These are phyloP conservation scores for Tetragonia tetragonoides DNA, from an alignment of 148 eudicot species.

Conservation along the genomic window DNA sequence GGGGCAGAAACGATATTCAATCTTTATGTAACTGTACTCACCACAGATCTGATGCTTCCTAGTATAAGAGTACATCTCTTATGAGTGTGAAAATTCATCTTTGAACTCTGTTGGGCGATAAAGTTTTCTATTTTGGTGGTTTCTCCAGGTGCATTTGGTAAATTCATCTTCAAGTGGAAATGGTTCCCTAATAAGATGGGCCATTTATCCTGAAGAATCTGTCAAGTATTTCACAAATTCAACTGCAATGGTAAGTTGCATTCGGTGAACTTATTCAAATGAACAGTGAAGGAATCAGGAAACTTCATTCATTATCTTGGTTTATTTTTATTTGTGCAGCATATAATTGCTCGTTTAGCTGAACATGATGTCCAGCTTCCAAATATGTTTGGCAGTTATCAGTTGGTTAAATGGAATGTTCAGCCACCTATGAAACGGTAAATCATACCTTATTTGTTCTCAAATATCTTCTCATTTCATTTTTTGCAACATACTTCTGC, in stretches of 20 bases:
- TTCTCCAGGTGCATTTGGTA: conserved; percentile 65
- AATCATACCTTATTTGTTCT: conserved; percentile 1
- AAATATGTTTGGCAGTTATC: conserved; percentile 60
- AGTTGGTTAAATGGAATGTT: conserved; percentile 52
- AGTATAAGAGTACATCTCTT: not conserved
- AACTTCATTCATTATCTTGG: conserved; percentile 18
- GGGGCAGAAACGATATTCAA: not conserved
- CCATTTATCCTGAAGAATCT: conserved; percentile 65
- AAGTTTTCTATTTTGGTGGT: not conserved
- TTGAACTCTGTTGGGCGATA: not conserved
- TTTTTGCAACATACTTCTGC: not conserved
- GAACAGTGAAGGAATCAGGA: not conserved
- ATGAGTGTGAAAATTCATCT: not conserved
- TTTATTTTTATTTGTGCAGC: conserved; percentile 43
- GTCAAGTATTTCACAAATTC: conserved; percentile 53
- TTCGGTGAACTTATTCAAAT: not conserved
- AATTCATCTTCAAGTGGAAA: conserved; percentile 55
- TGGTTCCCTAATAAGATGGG: conserved; percentile 61
- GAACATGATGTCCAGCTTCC: conserved; percentile 66
- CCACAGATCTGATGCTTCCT: not conserved
- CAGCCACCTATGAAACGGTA: conserved; percentile 63
- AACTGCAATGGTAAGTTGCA: conserved; percentile 56
- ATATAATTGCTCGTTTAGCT: conserved; percentile 59
- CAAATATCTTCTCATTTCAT: not conserved
- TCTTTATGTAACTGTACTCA: not conserved